Base-by-base conservation (phyloP, 176 grass and related monocot genomes). In the Oryza glaberrima region DNA sequence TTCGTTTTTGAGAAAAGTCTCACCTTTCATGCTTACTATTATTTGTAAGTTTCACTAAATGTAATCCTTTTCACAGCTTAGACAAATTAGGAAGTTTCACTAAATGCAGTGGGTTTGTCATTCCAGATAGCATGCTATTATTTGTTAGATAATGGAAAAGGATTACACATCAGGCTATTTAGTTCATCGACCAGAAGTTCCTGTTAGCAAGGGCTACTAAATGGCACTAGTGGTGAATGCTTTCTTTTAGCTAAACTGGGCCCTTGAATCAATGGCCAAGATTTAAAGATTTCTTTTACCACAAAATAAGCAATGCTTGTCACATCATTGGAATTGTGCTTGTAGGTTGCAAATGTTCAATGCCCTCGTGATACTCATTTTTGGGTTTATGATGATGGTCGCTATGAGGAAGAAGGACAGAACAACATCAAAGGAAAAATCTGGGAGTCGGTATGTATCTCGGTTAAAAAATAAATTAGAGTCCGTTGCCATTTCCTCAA, bases 391-490 rank as follows among this genome's bases (percentile, higher is more conserved):
- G 88, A 95, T 74, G 96, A 96, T 70, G 96, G 96, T 64, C 77
- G 86, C 23, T 98, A 94, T 15, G 96, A 98, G 81, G 96, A 98
- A 87, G 96, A 98, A 92, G 96, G 96, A 19, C 96, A 98, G 79
- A 98, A 98, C 70, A 96, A 98, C 65, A 98, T 98, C 75, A 98
- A 90, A 86, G 96, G 96, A 48, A 94, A 87, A 82, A 94, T 98
- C 78, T 95, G 90, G 93, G 91, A 89, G 79, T 95, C 93, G 4
- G 96, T 98, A 92, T 77, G 93, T 88, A 90, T 88, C 72, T 79
- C 78, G 2, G 70, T 86, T 82, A 70, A 84, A 44, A 83, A 63
- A 49, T 22, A 32, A 80, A 54, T 79, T 84, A 14, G 11, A 23
- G 60, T 72, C 56, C 16, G 7, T 43, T 81, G 19, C 12, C 13